Evolutionary conservation across 2,329 filamentous ascomycete genomes (phyloP).

Genomic region (Periconia sp.): DNA sequence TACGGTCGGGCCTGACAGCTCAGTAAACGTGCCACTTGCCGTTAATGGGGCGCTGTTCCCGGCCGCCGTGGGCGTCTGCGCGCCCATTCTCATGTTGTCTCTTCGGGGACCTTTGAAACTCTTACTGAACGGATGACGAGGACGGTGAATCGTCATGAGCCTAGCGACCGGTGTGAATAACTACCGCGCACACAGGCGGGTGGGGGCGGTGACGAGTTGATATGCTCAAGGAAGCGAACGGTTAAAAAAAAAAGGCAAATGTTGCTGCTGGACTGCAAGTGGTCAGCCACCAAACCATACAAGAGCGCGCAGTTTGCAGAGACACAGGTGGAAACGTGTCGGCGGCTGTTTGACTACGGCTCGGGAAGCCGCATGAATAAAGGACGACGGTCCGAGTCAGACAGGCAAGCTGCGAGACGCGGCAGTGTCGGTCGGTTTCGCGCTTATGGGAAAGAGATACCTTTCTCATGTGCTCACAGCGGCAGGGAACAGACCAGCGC

Average conservation of each 20-base stretch:
- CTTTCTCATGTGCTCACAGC: constrained; percentile 40
- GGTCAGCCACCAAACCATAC: constrained; percentile 46
- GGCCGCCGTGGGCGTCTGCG: constrained; percentile 36
- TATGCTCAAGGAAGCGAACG: constrained; percentile 35
- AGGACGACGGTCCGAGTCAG: constrained; percentile 42
- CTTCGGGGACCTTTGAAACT: constrained; percentile 25
- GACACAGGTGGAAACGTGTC: constrained; percentile 48
- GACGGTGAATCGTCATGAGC: constrained; percentile 33
- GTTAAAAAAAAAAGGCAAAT: constrained; percentile 32
- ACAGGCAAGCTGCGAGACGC: constrained; percentile 31
- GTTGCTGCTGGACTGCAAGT: constrained; percentile 41
- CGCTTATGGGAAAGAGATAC: constrained; percentile 36
- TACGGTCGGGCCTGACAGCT: constrained; percentile 19
- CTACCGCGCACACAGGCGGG: constrained; percentile 19
- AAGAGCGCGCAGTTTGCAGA: constrained; percentile 44
- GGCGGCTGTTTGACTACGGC: constrained; percentile 41
- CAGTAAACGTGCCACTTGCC: constrained; percentile 22
- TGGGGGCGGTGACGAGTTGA: constrained; percentile 25
- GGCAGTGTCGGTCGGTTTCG: constrained; percentile 24
- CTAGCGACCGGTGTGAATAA: constrained; percentile 17
- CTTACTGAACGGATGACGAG: constrained; percentile 27
- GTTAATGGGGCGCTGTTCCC: constrained; percentile 33
- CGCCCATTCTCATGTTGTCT: constrained; percentile 41
- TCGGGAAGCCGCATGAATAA: constrained; percentile 37
- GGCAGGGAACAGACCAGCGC: constrained; percentile 22